phyloP scores from a whole-genome alignment of 345 rosid genomes.

The rapeseed (Brassica napus) region Da-Ae NC_063443.1:14891001-14891500 shows the following conservation, averaged over 20 bases:
- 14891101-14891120: conserved; percentile 3
- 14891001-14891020: conserved; percentile 90
- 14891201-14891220: conserved; percentile 14
- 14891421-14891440: conserved; percentile 22
- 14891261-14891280: conserved; percentile 3
- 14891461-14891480: not conserved
- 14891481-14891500: conserved; percentile 77
- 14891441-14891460: not conserved
- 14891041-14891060: conserved; percentile 62
- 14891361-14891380: conserved; percentile 80
- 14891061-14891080: conserved; percentile 2
- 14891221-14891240: conserved; percentile 1
- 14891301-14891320: conserved; percentile 97
- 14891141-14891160: conserved; percentile 69
- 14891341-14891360: conserved; percentile 92
- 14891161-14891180: conserved; percentile 90
- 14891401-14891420: conserved; percentile 49
- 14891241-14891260: not conserved
- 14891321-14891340: conserved; percentile 92
- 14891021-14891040: conserved; percentile 88
- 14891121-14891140: conserved; percentile 81
- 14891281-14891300: conserved; percentile 72
- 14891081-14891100: not conserved
- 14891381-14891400: conserved; percentile 68
- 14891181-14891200: conserved; percentile 88